Percentiles rank a stretch among this genome's conserved stretches.
These are phyloP conservation scores for Cyclanthera cordifolia DNA, from an alignment of 306 rosid genomes.

Conservation along the genomic window DNA sequence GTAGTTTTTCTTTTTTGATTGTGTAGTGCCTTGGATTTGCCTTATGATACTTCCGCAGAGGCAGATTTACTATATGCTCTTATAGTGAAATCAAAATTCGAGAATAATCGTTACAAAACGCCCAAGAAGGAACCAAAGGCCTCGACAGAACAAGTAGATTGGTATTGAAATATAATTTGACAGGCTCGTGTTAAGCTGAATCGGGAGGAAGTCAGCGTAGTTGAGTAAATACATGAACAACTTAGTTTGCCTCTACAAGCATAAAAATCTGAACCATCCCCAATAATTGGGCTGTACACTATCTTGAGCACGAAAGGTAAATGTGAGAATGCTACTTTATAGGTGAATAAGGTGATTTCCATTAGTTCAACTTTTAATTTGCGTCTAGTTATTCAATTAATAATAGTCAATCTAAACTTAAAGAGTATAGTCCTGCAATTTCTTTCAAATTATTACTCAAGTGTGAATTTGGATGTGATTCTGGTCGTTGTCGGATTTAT, in stretches of 20 bases:
- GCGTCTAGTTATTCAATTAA: neutral
- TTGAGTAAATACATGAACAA: neutral
- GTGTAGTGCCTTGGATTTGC: constrained; percentile 41
- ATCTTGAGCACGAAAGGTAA: neutral
- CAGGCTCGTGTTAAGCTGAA: neutral
- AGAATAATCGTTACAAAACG: constrained; percentile 67
- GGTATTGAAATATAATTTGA: constrained; percentile 34
- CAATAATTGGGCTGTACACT: neutral
- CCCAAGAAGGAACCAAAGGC: constrained; percentile 65
- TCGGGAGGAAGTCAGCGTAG: neutral
- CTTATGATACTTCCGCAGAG: constrained; percentile 66
- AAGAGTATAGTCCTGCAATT: neutral
- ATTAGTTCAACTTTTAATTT: neutral
- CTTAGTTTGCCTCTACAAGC: neutral
- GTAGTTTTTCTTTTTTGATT: neutral
- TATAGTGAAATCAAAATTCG: constrained; percentile 59
- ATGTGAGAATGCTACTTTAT: neutral
- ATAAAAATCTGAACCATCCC: neutral
- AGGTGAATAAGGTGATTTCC: neutral
- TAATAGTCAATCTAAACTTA: neutral
- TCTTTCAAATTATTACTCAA: neutral
- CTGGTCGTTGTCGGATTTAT: neutral
- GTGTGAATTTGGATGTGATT: neutral
- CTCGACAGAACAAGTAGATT: constrained; percentile 65
- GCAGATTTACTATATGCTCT: constrained; percentile 72